These are phyloP conservation scores for Rhizopogon roseolus DNA, from an alignment of 768 basidiomycete species.

Conservation along the genomic window DNA sequence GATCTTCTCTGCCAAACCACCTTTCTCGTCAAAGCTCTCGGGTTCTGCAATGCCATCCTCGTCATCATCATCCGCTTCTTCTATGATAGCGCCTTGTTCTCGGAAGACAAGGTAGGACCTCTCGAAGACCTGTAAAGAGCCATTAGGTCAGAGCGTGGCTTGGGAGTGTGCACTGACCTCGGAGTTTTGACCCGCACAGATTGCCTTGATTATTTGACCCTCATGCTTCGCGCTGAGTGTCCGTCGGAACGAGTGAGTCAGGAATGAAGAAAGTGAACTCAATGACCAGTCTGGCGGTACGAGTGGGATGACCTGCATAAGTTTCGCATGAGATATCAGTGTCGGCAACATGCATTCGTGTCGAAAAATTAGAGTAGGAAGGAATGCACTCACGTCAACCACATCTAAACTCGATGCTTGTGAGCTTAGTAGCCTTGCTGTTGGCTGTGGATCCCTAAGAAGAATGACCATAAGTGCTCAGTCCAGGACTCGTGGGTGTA, in stretches of 20 bases:
- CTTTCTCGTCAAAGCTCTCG: constrained; percentile 41
- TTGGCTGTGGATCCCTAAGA: constrained; percentile 49
- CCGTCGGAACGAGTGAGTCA: constrained; percentile 73
- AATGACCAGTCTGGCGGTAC: constrained; percentile 79
- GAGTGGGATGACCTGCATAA: constrained; percentile 50
- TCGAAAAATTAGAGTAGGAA: not conserved
- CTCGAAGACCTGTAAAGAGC: constrained; percentile 46
- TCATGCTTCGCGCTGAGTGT: constrained; percentile 68
- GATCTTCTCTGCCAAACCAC: constrained; percentile 35
- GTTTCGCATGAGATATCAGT: not conserved
- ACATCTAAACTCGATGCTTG: constrained; percentile 78
- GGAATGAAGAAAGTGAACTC: constrained; percentile 65
- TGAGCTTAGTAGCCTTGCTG: constrained; percentile 69
- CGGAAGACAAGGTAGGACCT: constrained; percentile 50
- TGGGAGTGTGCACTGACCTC: constrained; percentile 34
- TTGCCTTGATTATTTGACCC: constrained; percentile 70
- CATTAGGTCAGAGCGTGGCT: not conserved
- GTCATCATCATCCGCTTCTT: constrained; percentile 51
- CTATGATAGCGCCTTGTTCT: constrained; percentile 63
- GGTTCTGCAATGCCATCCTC: constrained; percentile 22
- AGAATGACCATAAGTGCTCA: not conserved
- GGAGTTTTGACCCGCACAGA: constrained; percentile 77
- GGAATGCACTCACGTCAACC: constrained; percentile 53
- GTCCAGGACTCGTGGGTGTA: not conserved
- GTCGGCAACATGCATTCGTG: not conserved